Evolutionary conservation across 2,329 filamentous ascomycete species (phyloP), one percentile per base, ranked within the genome.

Genomic region (Fusarium piperis): DNA sequence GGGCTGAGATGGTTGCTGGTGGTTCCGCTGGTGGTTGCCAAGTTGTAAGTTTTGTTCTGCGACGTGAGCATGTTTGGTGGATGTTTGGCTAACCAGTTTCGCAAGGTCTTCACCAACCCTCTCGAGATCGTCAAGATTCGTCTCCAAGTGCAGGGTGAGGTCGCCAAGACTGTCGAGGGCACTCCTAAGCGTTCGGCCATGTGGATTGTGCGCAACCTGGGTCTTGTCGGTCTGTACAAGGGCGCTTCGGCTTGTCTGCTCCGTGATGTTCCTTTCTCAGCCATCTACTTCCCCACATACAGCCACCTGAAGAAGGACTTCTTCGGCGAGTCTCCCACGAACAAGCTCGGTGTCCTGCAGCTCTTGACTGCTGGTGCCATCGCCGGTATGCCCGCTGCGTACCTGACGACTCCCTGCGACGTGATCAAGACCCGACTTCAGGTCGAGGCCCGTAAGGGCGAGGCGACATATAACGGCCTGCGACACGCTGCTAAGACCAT

Each of bases 41-140:
- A 91, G 96, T 99, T 76, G 94, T 97, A 88, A 86, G 92, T 91
- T 61, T 36, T 52, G 12, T n/a, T 4, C n/a, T 33, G 16, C 12
- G 32, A 10, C 1, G 16, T 12, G 6, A 4, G 39, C 33, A 16
- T n/a, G n/a, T n/a, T n/a, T n/a, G 59, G 51, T 38, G 18, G 56
- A 52, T 8, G 36, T 23, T 60, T 16, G 11, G 52, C 51, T 71
- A 41, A 72, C 65, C 33, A 39, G 15, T 18, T 18, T 35, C 20
- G 33, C 35, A 63, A 95, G 93, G 91, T 98, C 76, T 98, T 98
- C 84, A 98, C 94, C 75, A 99, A 98, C 82, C 96, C 96, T 28
- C 90, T 99, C 18, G 96, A 99, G 82, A 99, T 99, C 79, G 96
- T 99, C 86, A 99, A 99, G 87, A 99, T 99, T 80, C 93, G 96